Evolutionary conservation across 176 grass and related monocot genomes (phyloP).

Genomic region (Oryza brachyantha): DNA sequence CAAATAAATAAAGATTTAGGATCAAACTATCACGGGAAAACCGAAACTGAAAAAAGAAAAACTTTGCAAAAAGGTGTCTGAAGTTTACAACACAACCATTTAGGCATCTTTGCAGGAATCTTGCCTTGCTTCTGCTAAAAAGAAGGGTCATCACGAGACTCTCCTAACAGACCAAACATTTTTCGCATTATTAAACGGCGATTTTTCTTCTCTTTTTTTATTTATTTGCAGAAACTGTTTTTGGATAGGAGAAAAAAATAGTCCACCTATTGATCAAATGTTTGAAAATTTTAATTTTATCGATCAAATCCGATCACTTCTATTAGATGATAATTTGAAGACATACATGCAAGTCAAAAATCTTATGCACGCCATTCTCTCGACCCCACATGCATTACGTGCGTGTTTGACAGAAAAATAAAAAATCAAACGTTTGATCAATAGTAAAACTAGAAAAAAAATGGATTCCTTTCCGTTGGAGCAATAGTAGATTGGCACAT

Average conservation of each 20-base stretch:
- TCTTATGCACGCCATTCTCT: too few species aligned
- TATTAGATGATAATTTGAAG: too few species aligned
- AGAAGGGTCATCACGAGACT: slow-evolving; percentile 10
- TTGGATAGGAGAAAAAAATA: too few species aligned
- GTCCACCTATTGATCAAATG: too few species aligned
- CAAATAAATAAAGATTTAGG: slow-evolving; percentile 1
- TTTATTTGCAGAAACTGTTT: too few species aligned
- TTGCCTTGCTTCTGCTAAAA: background rate
- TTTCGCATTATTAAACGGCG: background rate
- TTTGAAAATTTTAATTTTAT: too few species aligned
- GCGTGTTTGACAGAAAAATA: too few species aligned
- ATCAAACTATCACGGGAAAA: slow-evolving; percentile 31
- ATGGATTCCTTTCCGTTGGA: background rate
- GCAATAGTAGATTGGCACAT: background rate
- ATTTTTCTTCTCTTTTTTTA: too few species aligned
- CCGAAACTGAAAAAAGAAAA: background rate
- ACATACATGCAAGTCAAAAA: too few species aligned
- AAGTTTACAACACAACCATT: background rate
- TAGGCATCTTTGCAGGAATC: slow-evolving; percentile 18
- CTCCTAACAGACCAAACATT: background rate
- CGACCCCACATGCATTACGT: too few species aligned
- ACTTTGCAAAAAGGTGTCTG: background rate
- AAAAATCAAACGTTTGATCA: too few species aligned
- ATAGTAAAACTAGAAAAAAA: background rate
- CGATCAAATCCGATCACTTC: too few species aligned